These are phyloP conservation scores for Termitomyces sp. DNA, from an alignment of 768 basidiomycete species.

Conservation along the genomic window DNA sequence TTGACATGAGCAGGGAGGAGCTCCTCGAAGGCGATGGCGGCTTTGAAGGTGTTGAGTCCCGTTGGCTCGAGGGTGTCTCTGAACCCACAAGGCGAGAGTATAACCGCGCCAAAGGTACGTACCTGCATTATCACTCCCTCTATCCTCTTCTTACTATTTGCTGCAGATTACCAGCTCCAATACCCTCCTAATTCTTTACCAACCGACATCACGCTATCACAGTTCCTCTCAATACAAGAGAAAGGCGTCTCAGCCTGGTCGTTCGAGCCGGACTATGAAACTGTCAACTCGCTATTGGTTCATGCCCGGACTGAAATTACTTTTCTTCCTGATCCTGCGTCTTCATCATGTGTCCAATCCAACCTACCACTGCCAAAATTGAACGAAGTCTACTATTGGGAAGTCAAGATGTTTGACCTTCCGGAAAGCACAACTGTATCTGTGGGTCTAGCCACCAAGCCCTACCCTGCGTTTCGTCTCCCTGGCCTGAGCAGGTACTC, in stretches of 20 bases:
- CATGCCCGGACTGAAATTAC: slow-evolving; percentile 96
- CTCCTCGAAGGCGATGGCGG: slow-evolving; percentile 90
- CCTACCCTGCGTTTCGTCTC: slow-evolving; percentile 91
- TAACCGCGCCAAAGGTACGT: slow-evolving; percentile 80
- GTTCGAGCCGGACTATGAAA: slow-evolving; percentile 98
- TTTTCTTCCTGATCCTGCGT: slow-evolving; percentile 94
- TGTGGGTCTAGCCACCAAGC: slow-evolving; percentile 93
- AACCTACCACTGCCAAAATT: slow-evolving; percentile 95
- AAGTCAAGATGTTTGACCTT: slow-evolving; percentile 98
- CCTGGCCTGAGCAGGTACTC: slow-evolving; percentile 85
- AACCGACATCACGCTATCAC: slow-evolving; percentile 96
- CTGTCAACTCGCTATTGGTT: slow-evolving; percentile 86
- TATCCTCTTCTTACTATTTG: slow-evolving; percentile 3
- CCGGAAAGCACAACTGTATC: slow-evolving; percentile 84
- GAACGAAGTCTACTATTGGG: slow-evolving; percentile 99
- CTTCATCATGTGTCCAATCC: slow-evolving; percentile 92
- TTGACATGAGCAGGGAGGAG: slow-evolving; percentile 91
- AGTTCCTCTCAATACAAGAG: slow-evolving; percentile 98
- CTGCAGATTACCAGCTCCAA: slow-evolving; percentile 71
- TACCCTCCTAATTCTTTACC: slow-evolving; percentile 96
- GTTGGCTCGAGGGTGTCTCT: slow-evolving; percentile 84
- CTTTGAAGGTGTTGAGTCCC: slow-evolving; percentile 84
- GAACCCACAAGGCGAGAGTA: slow-evolving; percentile 70
- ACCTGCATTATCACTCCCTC: slow-evolving; percentile 4
- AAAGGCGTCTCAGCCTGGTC: slow-evolving; percentile 99